Base-by-base conservation (phyloP, 2,329 filamentous ascomycete genomes). In the Colletotrichum sp. region DNA sequence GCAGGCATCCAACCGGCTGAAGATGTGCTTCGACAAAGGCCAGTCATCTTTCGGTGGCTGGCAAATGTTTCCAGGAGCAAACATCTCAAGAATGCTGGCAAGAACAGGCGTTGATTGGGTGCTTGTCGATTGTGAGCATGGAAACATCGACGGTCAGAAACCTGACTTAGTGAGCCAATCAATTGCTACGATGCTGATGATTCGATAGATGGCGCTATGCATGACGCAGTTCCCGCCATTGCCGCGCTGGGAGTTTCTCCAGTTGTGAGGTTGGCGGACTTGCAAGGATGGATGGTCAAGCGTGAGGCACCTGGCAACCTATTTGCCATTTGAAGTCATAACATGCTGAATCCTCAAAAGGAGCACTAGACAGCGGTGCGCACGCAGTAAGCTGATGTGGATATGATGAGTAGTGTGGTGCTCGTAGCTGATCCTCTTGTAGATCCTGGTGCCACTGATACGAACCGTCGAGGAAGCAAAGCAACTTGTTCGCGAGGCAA, bases 261-360 rank as follows among this genome's bases (percentile, higher is more conserved):
- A 3, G 80, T 86, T 68, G 85, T 86, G 36, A 86, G 92, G 77
- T 86, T 93, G 55, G 89, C 91, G 1, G 91, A 91, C 72, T 86
- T 88, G 78, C 88, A 90, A 81, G 83, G 86, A 1, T 90, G 86
- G 86, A 89, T 91, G 88, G 86, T 91, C 44, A 91, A 91, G 83
- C 86, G 89, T 90, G 80, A 83, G 59, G 44, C 44, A n/a, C 44
- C 8, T 16, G 7, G 16, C 18, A n/a, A 44, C 9, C n/a, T 49
- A 3, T 49, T 49, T 49, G 44, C 9, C 44, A 49, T 49, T 21
- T 49, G 18, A 49, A 49, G 44, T 49, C 39, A 10, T n/a, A 10
- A n/a, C 1, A 49, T 21, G 44, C 44, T 21, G 44, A 49, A 49
- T 21, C 18, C 44, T 49, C 44, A 49, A 57, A 24, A 57, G 52